Evolutionary conservation across 176 grass and related monocot species (phyloP).

Genomic region (Aegilops umbellulata): DNA sequence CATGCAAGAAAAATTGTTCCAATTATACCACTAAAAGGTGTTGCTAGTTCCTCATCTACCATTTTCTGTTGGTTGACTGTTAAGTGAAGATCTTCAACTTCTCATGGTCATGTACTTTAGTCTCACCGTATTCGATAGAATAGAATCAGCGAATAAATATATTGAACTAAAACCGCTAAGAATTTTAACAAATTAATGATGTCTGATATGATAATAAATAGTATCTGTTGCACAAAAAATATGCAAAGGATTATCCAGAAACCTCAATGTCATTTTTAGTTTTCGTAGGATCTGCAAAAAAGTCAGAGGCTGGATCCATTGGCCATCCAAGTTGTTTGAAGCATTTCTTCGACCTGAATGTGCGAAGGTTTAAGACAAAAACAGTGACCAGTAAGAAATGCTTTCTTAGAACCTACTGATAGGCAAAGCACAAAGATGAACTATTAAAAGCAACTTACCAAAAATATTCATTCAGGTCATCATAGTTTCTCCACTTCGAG

Average conservation of each 20-base stretch:
- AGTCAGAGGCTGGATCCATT: constrained; percentile 42
- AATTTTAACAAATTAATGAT: not conserved
- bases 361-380: constrained; percentile 25
- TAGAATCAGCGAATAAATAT: too few relatives aligned
- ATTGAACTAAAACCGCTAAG: not conserved
- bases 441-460: constrained; percentile 56
- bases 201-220: not conserved
- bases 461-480: constrained; percentile 97
- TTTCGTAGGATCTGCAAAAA: constrained; percentile 39
- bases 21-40: too few relatives aligned
- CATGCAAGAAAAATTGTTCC: too few relatives aligned
- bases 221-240: constrained; percentile 6
- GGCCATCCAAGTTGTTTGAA: constrained; percentile 80
- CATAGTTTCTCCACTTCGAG: constrained; percentile 98
- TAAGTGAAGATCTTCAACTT: too few relatives aligned
- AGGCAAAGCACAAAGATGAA: not conserved
- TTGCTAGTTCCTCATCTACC: too few relatives aligned
- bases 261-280: constrained; percentile 38
- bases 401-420: not conserved
- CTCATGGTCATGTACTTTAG: too few relatives aligned
- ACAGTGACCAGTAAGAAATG: constrained; percentile 21
- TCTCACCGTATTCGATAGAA: too few relatives aligned
- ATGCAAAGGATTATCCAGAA: not conserved
- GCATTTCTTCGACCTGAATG: constrained; percentile 75
- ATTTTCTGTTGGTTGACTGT: too few relatives aligned